Conservation (phyloP, 257 asterid genomes). For the Primulina huaijiensis region DNA sequence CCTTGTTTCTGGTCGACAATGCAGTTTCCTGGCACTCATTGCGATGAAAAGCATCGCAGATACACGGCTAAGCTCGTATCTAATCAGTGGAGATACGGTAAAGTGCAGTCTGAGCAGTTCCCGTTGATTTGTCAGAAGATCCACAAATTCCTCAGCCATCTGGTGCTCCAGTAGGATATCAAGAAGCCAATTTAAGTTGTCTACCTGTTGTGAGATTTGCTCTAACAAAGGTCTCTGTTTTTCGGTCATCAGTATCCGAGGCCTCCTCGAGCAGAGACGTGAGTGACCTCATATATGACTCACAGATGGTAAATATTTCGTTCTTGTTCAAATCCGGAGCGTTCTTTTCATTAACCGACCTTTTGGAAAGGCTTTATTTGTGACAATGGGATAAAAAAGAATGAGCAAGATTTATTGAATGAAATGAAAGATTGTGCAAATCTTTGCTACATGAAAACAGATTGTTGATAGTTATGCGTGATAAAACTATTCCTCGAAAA, state of each 20-base stretch:
- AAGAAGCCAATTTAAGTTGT: constrained; percentile 77
- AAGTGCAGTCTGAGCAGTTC: constrained; percentile 53
- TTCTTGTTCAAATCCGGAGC: constrained; percentile 51
- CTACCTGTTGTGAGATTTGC: constrained; percentile 71
- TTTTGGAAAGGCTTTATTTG: constrained; percentile 38
- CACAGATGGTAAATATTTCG: constrained; percentile 52
- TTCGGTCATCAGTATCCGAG: constrained; percentile 31
- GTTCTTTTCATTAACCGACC: constrained; percentile 61
- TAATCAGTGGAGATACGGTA: constrained; percentile 65
- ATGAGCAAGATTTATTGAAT: background rate
- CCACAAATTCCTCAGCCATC: constrained; percentile 72
- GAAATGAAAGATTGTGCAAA: no score
- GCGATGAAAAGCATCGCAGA: constrained; percentile 76
- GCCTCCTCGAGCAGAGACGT: constrained; percentile 65
- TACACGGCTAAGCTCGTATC: constrained; percentile 83
- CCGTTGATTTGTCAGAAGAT: constrained; percentile 63
- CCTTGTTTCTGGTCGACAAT: constrained; percentile 70
- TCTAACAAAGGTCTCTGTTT: constrained; percentile 60
- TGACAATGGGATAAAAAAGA: background rate
- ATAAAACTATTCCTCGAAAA: background rate
- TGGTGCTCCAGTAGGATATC: constrained; percentile 82
- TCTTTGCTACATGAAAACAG: background rate
- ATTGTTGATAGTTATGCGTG: no score
- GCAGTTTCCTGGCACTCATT: constrained; percentile 75
- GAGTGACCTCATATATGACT: constrained; percentile 59